Evolutionary conservation across 2,329 filamentous ascomycete genomes (phyloP).

Genomic region (Dryadomyces sulphureus): DNA sequence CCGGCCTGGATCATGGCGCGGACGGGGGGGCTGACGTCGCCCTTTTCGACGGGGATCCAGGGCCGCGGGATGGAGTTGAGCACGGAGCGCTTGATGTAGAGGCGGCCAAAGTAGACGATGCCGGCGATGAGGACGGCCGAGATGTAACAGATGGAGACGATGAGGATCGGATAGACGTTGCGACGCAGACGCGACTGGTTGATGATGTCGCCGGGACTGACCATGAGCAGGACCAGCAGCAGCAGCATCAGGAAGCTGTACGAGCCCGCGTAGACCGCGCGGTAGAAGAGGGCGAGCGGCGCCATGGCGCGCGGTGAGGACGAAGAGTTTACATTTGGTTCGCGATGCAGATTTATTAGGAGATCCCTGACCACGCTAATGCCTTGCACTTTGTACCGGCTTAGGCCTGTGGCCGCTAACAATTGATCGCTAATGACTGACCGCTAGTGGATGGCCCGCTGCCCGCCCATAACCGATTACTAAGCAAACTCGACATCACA

Average conservation of each 20-base stretch:
- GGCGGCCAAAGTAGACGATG: constrained; percentile 67
- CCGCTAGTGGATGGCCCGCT: too few species aligned
- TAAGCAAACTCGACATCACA: too few species aligned
- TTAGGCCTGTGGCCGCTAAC: too few species aligned
- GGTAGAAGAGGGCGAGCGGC: constrained; percentile 44
- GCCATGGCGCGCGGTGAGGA: constrained; percentile 19
- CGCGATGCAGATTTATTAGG: too few species aligned
- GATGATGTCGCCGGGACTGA: constrained; percentile 70
- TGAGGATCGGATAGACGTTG: constrained; percentile 68
- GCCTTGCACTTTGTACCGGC: too few species aligned
- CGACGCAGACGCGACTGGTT: constrained; percentile 54
- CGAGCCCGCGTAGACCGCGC: constrained; percentile 65
- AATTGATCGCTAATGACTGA: too few species aligned
- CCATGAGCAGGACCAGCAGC: constrained; percentile 56
- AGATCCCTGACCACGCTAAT: too few species aligned
- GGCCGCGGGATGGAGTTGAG: constrained; percentile 72
- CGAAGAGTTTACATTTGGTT: too few species aligned
- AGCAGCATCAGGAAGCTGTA: constrained; percentile 66
- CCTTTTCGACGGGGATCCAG: constrained; percentile 75
- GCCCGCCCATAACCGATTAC: too few species aligned
- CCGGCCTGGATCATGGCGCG: constrained; percentile 60
- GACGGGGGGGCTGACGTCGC: constrained; percentile 63
- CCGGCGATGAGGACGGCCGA: constrained; percentile 54
- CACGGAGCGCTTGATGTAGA: constrained; percentile 72
- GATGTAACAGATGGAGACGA: constrained; percentile 62